A percentile compares a stretch with the other conserved stretches of the same genome.
Evolutionary conservation across 2,329 filamentous ascomycete genomes (phyloP).

Genomic region (Aphanoascus verrucosus): DNA sequence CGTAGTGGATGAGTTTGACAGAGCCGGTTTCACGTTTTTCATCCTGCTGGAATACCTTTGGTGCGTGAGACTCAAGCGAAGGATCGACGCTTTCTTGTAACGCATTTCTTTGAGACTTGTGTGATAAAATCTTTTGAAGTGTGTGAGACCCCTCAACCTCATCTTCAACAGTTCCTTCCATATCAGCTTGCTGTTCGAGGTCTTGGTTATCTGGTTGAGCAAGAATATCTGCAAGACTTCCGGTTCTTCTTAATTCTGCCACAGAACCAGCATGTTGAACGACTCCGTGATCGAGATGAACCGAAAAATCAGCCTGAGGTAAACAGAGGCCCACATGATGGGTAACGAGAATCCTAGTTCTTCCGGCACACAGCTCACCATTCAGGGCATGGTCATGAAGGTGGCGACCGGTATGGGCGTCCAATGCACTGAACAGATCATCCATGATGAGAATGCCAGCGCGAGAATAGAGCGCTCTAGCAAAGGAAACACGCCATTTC

Average conservation of each 20-base stretch:
- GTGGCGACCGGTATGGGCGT: constrained; percentile 68
- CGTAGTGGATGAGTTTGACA: constrained; percentile 57
- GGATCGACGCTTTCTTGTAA: constrained; percentile 12
- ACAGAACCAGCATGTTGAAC: constrained; percentile 55
- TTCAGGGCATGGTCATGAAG: constrained; percentile 67
- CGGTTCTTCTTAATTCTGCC: constrained; percentile 43
- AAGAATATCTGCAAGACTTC: constrained; percentile 35
- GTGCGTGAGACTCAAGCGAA: constrained; percentile 21
- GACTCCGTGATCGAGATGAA: constrained; percentile 59
- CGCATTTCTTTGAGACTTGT: constrained; percentile 16
- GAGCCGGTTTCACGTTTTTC: constrained; percentile 61
- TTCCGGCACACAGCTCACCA: constrained; percentile 55
- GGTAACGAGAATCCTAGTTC: constrained; percentile 69
- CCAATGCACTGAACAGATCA: constrained; percentile 72
- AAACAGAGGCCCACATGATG: constrained; percentile 66
- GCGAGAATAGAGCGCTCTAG: constrained; percentile 67
- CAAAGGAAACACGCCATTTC: constrained; percentile 70
- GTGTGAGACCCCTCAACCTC: constrained; percentile 31
- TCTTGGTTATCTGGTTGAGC: constrained; percentile 37
- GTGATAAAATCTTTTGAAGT: constrained; percentile 38
- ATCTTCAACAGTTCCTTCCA: constrained; percentile 25
- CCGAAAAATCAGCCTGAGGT: constrained; percentile 60
- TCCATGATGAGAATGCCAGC: constrained; percentile 68
- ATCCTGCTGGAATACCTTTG: constrained; percentile 65
- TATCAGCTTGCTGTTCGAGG: constrained; percentile 40